Conservation (phyloP, 148 eudicot genomes). For the Agrostemma githago region DNA sequence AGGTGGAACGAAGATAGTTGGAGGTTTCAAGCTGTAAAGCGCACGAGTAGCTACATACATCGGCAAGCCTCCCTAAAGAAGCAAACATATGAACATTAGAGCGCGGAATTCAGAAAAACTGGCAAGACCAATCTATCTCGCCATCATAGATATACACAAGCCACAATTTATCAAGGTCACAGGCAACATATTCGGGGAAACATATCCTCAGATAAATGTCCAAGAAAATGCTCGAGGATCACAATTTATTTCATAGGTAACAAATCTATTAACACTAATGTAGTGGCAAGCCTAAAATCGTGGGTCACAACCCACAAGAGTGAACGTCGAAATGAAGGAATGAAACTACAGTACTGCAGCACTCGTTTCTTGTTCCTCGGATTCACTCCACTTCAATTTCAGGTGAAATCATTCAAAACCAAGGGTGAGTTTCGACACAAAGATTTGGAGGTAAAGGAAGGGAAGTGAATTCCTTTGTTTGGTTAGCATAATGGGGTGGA, state of each 20-base stretch:
- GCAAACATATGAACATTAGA: conserved; percentile 15
- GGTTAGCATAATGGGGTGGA: too few species aligned
- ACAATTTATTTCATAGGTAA: background rate
- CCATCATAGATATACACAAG: background rate
- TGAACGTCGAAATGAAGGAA: background rate
- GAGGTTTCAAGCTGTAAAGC: conserved; percentile 80
- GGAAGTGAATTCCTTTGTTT: too few species aligned
- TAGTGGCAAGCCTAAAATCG: background rate
- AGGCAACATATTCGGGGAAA: background rate
- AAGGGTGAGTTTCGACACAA: too few species aligned
- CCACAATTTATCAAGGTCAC: background rate
- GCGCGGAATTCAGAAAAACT: background rate
- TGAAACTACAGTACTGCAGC: background rate
- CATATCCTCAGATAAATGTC: background rate
- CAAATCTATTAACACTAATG: background rate
- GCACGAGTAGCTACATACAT: conserved; percentile 96
- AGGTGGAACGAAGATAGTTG: conserved; percentile 88
- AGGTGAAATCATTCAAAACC: too few species aligned
- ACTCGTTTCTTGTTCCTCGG: background rate
- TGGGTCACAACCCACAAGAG: background rate
- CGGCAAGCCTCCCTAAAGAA: conserved; percentile 86
- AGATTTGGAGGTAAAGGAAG: too few species aligned
- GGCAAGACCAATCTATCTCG: background rate
- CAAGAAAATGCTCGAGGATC: background rate
- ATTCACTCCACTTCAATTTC: background rate